A percentile compares a stretch with the other conserved stretches of the same genome.
Evolutionary conservation across 768 basidiomycete species (phyloP).

Genomic region (Nidularia pulvinata): DNA sequence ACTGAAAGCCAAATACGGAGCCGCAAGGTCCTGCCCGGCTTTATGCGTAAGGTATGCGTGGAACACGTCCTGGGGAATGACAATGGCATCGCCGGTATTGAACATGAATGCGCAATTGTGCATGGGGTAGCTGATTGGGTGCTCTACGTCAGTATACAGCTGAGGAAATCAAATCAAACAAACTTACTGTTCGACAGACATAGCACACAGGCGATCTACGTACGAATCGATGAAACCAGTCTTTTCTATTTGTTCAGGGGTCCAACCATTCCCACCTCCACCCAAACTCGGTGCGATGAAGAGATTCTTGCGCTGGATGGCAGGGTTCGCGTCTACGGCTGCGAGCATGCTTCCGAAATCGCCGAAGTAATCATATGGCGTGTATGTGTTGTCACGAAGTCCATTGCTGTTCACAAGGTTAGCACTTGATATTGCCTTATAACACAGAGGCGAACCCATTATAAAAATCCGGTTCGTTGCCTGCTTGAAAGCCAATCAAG

Average conservation of each 20-base stretch:
- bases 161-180: background rate
- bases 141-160: background rate
- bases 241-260: slow-evolving; percentile 42
- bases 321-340: background rate
- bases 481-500: background rate
- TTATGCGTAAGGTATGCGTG: slow-evolving; percentile 60
- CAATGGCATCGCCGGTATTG: slow-evolving; percentile 27
- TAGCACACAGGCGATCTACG: slow-evolving; percentile 33
- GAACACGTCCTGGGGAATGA: slow-evolving; percentile 47
- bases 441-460: background rate
- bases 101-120: slow-evolving; percentile 63
- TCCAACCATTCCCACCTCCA: slow-evolving; percentile 46
- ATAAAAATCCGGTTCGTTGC: background rate
- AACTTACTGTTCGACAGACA: slow-evolving; percentile 58
- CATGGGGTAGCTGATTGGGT: slow-evolving; percentile 27
- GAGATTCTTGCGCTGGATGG: slow-evolving; percentile 14
- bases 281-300: slow-evolving; percentile 62
- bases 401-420: background rate
- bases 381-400: background rate
- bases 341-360: background rate
- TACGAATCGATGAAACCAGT: slow-evolving; percentile 49
- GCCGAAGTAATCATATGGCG: background rate
- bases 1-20: slow-evolving; percentile 49
- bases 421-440: background rate
- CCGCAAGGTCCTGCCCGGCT: slow-evolving; percentile 45